Evolutionary conservation across 768 basidiomycete genomes (phyloP), one percentile per base, ranked within the genome.

Genomic region (Boletus huronensis): DNA sequence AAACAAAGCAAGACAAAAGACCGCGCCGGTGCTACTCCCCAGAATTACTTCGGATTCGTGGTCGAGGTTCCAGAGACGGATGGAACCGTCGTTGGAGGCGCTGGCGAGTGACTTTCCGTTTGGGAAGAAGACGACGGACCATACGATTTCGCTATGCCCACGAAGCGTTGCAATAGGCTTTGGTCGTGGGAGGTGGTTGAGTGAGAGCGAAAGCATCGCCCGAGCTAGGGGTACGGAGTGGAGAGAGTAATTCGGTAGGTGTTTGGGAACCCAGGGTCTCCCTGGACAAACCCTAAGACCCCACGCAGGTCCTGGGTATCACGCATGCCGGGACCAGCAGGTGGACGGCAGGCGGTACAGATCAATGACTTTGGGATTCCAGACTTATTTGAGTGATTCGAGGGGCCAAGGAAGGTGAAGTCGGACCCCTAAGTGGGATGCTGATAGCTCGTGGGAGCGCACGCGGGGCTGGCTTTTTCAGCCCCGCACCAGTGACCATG

Each of bases 351-450:
- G 59, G 66, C 49, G 67, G 64, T 59, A 53, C 62, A 69, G 61
- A 67, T 67, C 67, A 69, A 69, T 69, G 59, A 56, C 57, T 55
- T 38, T 31, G 58, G 64, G 67, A 69, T 67, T 64, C 65, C 64
- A 66, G 59, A 59, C 67, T 64, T 58, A 41, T 56, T 64, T 53
- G 67, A 64, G 62, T 69, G 64, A 67, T 58, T 61, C 45, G 54
- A 69, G 51, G 58, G 52, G 48, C 48, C 23, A 52, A 58, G 55
- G 57, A 57, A 21, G 19, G 53, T 53, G 54, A 54, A 31, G 51
- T 66, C 64, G 66, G 67, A 64, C 67, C 67, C 67, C 61, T 67
- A 23, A 66, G 67, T 69, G 62, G 67, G 59, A 50, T 59, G 61
- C 61, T 42, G 55, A 54, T 58, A 50, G 53, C 58, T 66, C 66